phyloP scores from a whole-genome alignment of 805 yeast genomes.

The Myxozyma vanderwaltii region DNA sequence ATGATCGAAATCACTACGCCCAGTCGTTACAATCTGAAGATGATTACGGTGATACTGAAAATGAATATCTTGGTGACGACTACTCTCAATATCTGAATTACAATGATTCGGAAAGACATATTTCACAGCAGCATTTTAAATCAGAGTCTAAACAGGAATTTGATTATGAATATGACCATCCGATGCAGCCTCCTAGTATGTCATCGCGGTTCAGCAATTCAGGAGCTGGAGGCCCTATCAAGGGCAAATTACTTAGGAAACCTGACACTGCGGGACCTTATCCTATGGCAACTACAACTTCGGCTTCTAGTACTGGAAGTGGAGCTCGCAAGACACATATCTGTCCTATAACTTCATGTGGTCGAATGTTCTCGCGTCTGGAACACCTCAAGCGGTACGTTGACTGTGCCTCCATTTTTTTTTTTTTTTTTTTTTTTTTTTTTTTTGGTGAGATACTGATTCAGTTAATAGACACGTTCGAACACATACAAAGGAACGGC shows the following conservation, averaged over 20 bases:
- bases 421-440: too few species aligned
- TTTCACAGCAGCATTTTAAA: slow-evolving; percentile 4
- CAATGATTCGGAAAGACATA: slow-evolving; percentile 1
- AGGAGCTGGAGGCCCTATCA: not conserved
- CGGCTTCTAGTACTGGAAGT: slow-evolving; percentile 10
- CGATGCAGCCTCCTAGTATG: not conserved
- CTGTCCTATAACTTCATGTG: slow-evolving; percentile 32
- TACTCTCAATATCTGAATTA: slow-evolving; percentile 20
- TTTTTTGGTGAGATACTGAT: not conserved
- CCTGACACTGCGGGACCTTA: not conserved
- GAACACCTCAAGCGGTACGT: slow-evolving; percentile 32
- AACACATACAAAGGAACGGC: slow-evolving; percentile 34
- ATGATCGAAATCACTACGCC: not conserved
- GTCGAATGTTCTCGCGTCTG: slow-evolving; percentile 28
- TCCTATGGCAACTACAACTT: slow-evolving; percentile 10
- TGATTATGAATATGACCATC: slow-evolving; percentile 5
- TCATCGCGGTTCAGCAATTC: slow-evolving; percentile 1
- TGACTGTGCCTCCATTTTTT: too few species aligned
- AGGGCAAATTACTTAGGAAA: not conserved
- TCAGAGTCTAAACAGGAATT: not conserved
- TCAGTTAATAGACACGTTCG: slow-evolving; percentile 22
- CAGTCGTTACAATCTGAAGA: slow-evolving; percentile 9
- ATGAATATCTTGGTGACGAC: slow-evolving; percentile 8
- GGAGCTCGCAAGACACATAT: slow-evolving; percentile 29
- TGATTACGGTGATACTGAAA: slow-evolving; percentile 15